phyloP scores from a whole-genome alignment of 1,139 yeast species.

The Sugiyamaella novakii region DNA sequence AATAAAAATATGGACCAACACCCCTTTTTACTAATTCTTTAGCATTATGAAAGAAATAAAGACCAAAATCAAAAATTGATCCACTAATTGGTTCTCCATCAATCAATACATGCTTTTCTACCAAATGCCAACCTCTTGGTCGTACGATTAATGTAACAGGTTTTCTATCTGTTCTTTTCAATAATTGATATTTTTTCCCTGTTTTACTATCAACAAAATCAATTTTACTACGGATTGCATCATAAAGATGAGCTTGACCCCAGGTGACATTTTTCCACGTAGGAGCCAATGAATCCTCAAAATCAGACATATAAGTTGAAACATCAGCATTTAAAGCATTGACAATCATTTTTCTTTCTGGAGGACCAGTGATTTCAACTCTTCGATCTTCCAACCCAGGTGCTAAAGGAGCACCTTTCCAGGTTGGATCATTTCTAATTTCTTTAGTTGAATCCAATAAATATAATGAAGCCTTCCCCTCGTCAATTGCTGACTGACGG shows the following conservation, averaged over 20 bases:
- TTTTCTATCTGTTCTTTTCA: conserved; percentile 53
- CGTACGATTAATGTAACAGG: conserved; percentile 57
- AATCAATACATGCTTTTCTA: conserved; percentile 67
- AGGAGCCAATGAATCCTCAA: conserved; percentile 94
- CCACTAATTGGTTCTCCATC: conserved; percentile 77
- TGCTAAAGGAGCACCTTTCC: conserved; percentile 77
- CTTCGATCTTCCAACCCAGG: conserved; percentile 55
- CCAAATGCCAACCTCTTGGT: conserved; percentile 84
- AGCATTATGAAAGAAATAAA: conserved; percentile 73
- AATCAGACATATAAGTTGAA: conserved; percentile 92
- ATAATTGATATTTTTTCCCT: conserved; percentile 58
- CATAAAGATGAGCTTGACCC: conserved; percentile 92
- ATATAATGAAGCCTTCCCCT: conserved; percentile 64
- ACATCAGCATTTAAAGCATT: conserved; percentile 89
- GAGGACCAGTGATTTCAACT: conserved; percentile 52
- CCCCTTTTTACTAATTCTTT: conserved; percentile 59
- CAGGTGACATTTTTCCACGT: conserved; percentile 87
- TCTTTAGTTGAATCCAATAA: conserved; percentile 68
- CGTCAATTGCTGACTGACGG: conserved; percentile 62
- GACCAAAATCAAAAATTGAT: conserved; percentile 72
- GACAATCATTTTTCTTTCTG: conserved; percentile 89
- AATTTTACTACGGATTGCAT: conserved; percentile 75
- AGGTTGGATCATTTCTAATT: conserved; percentile 69
- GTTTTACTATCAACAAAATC: conserved; percentile 58
- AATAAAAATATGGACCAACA: conserved; percentile 70